These are phyloP conservation scores for Neoboletus magnificus DNA, from an alignment of 768 basidiomycete species.

Conservation along the genomic window DNA sequence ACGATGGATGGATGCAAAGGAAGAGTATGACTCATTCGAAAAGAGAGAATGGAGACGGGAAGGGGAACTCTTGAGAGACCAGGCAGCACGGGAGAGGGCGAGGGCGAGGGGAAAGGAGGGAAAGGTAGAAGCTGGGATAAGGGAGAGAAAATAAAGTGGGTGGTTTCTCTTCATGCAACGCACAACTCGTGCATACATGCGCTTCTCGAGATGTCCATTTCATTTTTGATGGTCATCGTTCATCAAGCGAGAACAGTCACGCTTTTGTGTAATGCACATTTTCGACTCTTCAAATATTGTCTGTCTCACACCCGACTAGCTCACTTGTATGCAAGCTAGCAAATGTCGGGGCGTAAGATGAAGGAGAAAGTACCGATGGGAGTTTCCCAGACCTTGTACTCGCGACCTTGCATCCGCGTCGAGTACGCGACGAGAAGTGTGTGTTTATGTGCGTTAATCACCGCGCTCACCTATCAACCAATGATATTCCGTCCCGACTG, in stretches of 20 bases:
- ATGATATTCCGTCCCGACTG: conserved; percentile 2
- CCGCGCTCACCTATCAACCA: conserved; percentile 2
- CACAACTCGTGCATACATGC: neutral
- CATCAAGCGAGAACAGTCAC: neutral
- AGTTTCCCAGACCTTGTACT: conserved; percentile 5
- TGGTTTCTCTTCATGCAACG: neutral
- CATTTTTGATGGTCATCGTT: neutral
- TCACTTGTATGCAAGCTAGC: conserved; percentile 7
- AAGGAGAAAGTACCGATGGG: too few relatives aligned
- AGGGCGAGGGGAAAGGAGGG: conserved; percentile 1
- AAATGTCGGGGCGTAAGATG: neutral
- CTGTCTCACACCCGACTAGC: neutral
- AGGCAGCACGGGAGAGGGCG: conserved; percentile 14
- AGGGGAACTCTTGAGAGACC: conserved; percentile 45
- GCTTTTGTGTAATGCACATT: neutral
- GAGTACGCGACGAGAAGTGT: too few relatives aligned
- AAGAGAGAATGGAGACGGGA: conserved; percentile 73
- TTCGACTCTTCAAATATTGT: neutral
- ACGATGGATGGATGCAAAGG: conserved; percentile 85
- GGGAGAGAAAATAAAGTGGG: conserved; percentile 28
- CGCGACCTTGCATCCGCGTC: conserved; percentile 9
- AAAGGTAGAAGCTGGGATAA: conserved; percentile 15
- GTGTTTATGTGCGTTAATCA: too few relatives aligned
- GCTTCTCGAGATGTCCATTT: neutral
- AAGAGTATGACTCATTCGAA: conserved; percentile 82